Evolutionary conservation across 768 basidiomycete species (phyloP), one percentile per base, ranked within the genome.

Genomic region (Hemileccinum rubropunctum): DNA sequence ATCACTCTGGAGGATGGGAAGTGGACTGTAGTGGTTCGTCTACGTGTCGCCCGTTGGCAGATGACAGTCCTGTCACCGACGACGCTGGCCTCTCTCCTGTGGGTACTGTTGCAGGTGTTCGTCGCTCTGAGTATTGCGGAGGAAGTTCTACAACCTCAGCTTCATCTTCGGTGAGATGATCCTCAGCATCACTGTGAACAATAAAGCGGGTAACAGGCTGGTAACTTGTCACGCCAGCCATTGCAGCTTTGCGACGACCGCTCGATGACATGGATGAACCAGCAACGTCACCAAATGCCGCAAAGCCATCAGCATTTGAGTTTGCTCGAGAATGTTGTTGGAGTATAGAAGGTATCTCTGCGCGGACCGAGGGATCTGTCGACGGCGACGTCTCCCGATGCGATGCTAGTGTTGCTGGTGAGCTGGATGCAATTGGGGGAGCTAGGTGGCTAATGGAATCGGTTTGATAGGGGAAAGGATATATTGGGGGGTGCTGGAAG

Each of bases 71-170:
- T 13, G 56, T 51, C 18, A 21, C 34, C 7, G 47, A 54, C n/a
- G 63, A 53, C 37, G 48, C 18, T 3, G 63, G 53, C 47, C 60
- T 51, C 37, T 37, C 45, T 42, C 4, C 54, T n/a, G 47, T 14
- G 26, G n/a, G 33, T 18, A 12, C 14, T 34, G 33, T 20, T 36
- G 14, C n/a, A 34, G 62, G 51, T 40, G 61, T 62, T 17, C 75
- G 76, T 32, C 77, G 71, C 52, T 80, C 83, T 21, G 75, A 75
- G 60, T 90, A 90, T 62, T 81, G 81, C 14, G 87, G 87, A 23
- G 88, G 88, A n/a, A 88, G 74, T 67, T 90, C 88, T 6, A 88
- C 75, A 18, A 86, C 68, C 6, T 75, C 85, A 15, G 77, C 67
- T 49, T 75, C 72, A 45, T 72, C 71, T 35, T 66, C 69, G 7